Evolutionary conservation across 1,284 basidiomycete genomes (phyloP), one percentile per base, ranked within the genome.

Genomic region (Pholiota adiposa): DNA sequence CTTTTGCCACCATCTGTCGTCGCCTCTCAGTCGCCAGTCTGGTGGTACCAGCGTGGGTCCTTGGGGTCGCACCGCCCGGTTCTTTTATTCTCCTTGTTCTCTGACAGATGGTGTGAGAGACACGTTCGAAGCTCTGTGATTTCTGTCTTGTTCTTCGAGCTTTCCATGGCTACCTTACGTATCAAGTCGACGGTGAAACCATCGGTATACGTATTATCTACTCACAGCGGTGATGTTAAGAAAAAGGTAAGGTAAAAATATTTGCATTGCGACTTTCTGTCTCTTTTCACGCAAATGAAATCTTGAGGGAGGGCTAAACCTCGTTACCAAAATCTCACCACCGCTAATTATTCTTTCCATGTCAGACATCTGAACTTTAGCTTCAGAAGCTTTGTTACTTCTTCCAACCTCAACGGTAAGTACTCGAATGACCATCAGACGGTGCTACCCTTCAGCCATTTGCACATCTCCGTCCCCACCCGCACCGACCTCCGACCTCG

Each of bases 401-500:
- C n/a, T n/a, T n/a, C n/a, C n/a, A n/a, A n/a, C n/a, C n/a, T n/a
- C n/a, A n/a, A n/a, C n/a, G n/a, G n/a, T n/a, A n/a, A n/a, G n/a
- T n/a, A n/a, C n/a, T n/a, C n/a, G n/a, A n/a, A n/a, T 50, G 9
- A 16, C 51, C 21, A 41, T 49, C 12, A 18, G 9, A 34, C 11
- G 5, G 8, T 31, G 31, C n/a, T 31, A 43, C 4, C 29, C 27
- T 31, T 53, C 31, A 36, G 33, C 23, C 43, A 58, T 59, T 14
- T 54, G 21, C 38, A 51, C 48, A 54, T 49, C 51, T 14, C 18
- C 56, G 48, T 58, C 43, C 23, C 36, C 23, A 21, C 27, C 31
- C 27, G 8, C 23, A 33, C 34, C 29, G n/a, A 50, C 49, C 19
- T 36, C 62, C 16, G 62, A 54, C 31, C 25, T 27, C 29, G 51